phyloP scores from a whole-genome alignment of 2,329 filamentous ascomycete species.

The Xylaria sp. region DNA sequence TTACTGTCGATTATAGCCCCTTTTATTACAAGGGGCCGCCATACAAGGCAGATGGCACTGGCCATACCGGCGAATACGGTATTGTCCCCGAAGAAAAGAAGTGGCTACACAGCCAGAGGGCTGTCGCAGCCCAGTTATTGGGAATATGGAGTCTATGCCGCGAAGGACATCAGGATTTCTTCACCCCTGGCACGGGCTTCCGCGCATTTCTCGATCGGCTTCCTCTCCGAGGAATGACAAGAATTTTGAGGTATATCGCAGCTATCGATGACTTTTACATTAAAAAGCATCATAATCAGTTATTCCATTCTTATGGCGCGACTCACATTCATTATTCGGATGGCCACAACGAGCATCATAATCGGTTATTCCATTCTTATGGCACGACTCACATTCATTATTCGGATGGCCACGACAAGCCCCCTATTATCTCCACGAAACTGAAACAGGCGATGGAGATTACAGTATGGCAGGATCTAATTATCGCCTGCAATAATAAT shows the following conservation, averaged over 20 bases:
- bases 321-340: background rate
- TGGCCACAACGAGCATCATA: background rate
- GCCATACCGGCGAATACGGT: conserved; percentile 40
- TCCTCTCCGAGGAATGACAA: conserved; percentile 35
- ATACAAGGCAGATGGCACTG: conserved; percentile 19
- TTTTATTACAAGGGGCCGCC: conserved; percentile 41
- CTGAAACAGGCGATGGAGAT: conserved; percentile 15
- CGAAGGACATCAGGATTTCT: conserved; percentile 37
- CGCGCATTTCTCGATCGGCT: conserved; percentile 43
- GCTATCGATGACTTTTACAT: conserved; percentile 32
- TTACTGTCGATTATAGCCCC: conserved; percentile 36
- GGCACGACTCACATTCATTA: background rate
- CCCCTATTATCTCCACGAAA: background rate
- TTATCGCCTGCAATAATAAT: conserved; percentile 38
- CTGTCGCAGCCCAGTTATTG: conserved; percentile 34
- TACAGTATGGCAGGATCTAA: conserved; percentile 35
- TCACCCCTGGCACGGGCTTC: conserved; percentile 43
- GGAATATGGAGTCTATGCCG: conserved; percentile 32
- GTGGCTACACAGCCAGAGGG: conserved; percentile 32
- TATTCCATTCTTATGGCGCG: background rate
- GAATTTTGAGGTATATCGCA: conserved; percentile 39
- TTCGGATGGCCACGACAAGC: background rate
- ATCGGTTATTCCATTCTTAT: background rate
- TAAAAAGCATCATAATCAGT: background rate
- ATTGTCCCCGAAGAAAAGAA: conserved; percentile 39